These are phyloP conservation scores for Ganoderma multipileum DNA, from an alignment of 1,284 basidiomycete species.

Conservation along the genomic window DNA sequence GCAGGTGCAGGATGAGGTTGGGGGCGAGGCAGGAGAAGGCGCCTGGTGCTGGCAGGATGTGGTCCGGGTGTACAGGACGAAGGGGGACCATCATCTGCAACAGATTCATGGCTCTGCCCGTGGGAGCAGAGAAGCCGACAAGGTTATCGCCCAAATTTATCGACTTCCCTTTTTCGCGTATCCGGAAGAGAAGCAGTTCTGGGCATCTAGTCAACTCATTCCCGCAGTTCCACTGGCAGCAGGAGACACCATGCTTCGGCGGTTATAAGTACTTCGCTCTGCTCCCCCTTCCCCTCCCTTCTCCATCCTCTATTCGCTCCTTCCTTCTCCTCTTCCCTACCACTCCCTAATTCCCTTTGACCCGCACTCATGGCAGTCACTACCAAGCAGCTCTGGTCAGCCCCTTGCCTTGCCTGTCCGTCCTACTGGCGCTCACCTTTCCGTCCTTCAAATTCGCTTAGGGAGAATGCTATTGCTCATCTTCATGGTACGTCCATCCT, in stretches of 20 bases:
- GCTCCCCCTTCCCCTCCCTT: conserved; percentile 42
- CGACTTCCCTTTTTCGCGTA: conserved; percentile 36
- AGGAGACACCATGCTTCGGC: conserved; percentile 46
- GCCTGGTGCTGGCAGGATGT: conserved; percentile 21
- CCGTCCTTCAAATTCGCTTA: conserved; percentile 35
- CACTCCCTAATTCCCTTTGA: conserved; percentile 42
- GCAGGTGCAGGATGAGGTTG: not conserved
- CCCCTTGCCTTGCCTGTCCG: conserved; percentile 22
- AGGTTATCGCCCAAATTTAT: conserved; percentile 36
- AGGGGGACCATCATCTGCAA: conserved; percentile 28
- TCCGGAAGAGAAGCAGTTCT: conserved; percentile 42
- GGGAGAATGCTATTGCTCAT: conserved; percentile 69
- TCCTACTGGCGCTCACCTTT: conserved; percentile 14
- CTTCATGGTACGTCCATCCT: conserved; percentile 55
- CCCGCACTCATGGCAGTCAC: conserved; percentile 59
- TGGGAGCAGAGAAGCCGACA: conserved; percentile 43
- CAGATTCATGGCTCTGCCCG: conserved; percentile 35
- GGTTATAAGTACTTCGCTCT: conserved; percentile 49
- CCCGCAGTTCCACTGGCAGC: conserved; percentile 43
- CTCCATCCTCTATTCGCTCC: conserved; percentile 39
- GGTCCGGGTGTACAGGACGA: conserved; percentile 26
- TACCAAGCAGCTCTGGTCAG: conserved; percentile 68
- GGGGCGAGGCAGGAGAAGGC: conserved; percentile 3
- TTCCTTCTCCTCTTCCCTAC: conserved; percentile 35
- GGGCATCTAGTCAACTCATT: conserved; percentile 50